Evolutionary conservation across 805 yeast genomes (phyloP).

Genomic region (Isabelozyma gotoi): DNA sequence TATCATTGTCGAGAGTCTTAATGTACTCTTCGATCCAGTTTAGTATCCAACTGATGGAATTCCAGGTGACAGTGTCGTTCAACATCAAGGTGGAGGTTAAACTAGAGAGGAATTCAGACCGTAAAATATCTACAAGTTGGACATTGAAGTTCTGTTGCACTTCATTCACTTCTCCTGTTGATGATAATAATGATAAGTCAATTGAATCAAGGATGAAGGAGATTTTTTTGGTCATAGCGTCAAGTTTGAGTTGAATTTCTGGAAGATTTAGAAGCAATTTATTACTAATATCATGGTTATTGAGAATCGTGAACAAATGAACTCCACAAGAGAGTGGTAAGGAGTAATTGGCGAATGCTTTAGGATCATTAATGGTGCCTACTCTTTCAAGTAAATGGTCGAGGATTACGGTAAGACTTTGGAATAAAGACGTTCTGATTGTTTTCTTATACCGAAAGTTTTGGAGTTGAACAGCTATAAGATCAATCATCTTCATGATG

Average conservation of each 20-base stretch:
- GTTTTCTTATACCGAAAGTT: constrained; percentile 21
- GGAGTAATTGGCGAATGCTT: background rate
- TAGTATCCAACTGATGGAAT: constrained; percentile 22
- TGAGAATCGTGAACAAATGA: constrained; percentile 35
- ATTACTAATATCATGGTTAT: constrained; percentile 32
- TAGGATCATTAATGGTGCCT: constrained; percentile 5
- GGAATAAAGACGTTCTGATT: constrained; percentile 17
- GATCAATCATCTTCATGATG: constrained; percentile 30
- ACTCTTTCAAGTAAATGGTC: constrained; percentile 11
- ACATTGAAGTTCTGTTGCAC: constrained; percentile 3
- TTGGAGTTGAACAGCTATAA: constrained; percentile 27
- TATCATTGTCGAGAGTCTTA: constrained; percentile 1
- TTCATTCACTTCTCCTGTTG: background rate
- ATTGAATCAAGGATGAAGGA: constrained; percentile 25
- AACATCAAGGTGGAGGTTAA: constrained; percentile 26
- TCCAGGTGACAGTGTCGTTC: constrained; percentile 23
- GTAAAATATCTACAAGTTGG: constrained; percentile 18
- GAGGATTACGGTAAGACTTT: constrained; percentile 15
- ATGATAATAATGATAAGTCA: background rate
- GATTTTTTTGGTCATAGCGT: constrained; percentile 26
- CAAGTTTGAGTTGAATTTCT: constrained; percentile 25
- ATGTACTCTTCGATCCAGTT: constrained; percentile 24
- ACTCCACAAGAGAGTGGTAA: constrained; percentile 10
- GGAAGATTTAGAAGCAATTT: constrained; percentile 24
- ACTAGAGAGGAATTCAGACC: constrained; percentile 30